Evolutionary conservation across 768 basidiomycete species (phyloP), one percentile per base, ranked within the genome.

Genomic region (Paxillus involutus): DNA sequence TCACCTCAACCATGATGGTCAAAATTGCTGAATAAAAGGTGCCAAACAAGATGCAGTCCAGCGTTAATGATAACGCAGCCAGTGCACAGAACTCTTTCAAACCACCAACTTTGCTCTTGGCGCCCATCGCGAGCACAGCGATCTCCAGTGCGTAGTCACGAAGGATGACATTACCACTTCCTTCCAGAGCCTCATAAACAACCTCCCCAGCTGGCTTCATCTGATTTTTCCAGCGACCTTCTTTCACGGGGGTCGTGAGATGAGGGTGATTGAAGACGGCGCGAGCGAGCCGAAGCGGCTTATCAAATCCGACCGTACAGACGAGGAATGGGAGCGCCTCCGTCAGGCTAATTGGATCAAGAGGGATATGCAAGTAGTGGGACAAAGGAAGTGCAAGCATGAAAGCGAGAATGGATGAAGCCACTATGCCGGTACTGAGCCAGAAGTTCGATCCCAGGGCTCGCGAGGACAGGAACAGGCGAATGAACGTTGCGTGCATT

Each of bases 291-390:
- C 91, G 83, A 44, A 96, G 85, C 0, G 95, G 96, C 70, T 99
- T 98, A 73, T 99, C 97, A 70, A 98, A 99, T 7, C 96, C 96
- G 55, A 99, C 86, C 2, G 94, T 97, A 71, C 96, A 96, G 35
- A 99, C 95, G 45, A 98, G 78, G 85, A 98, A 98, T 0, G 97
- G 97, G 0, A 99, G 81, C 0, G 97, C 96, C 70, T 99, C 97
- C 10, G 91, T 93, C 47, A 99, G 80, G 10, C 88, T 87, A 49
- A 98, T 88, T 1, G 94, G 93, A 69, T 98, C 95, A 61, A 99
- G 86, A 17, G 86, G 88, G 54, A 99, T 92, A 61, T 80, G 79
- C 53, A 98, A 78, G 8, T 85, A 85, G 49, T 88, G 80, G 17
- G 87, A 83, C 39, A 85, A 67, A 13, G 96, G 88, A 6, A 98